Evolutionary conservation across 257 asterid species (phyloP), one percentile per base, ranked within the genome.

Genomic region (Lantana camara): DNA sequence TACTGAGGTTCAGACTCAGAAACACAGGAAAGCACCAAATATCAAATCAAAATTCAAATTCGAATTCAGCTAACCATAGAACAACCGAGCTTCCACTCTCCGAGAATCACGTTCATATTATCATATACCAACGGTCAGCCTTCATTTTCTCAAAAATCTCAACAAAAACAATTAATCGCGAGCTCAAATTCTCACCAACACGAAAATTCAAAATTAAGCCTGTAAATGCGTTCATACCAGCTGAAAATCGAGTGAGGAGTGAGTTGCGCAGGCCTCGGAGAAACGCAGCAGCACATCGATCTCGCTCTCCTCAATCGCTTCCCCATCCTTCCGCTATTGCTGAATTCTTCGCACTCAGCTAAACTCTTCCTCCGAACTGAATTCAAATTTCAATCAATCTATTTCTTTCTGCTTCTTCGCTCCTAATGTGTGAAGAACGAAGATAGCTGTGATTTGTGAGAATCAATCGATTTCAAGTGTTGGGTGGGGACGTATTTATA

Each of bases 291-390:
- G 71, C 97, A 73, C 57, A 85, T 80, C 7, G 94, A 57, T 70
- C 85, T 83, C 30, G 88, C 74, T 74, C 79, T 87, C 69, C 95
- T 75, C 85, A 90, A 62, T 75, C 95, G 89, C 80, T 89, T 92
- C 82, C 89, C 98, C 95, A 86, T 87, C 29, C 37, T 63, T 74
- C 71, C 1, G 63, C 57, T 34, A 67, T 79, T 60, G 32, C 17
- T 19, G 37, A n/a, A 35, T 63, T 24, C 57, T 47, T 20, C 56
- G 10, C n/a, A 9, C 60, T 8, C 47, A 5, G 52, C 49, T 46
- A 22, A 21, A 47, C 21, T 21, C 14, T 38, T 7, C 51, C 52
- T 5, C 45, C 32, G 40, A 24, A 27, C 12, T 50, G 48, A 29
- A 53, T 14, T 16, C 20, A 32, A 20, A 38, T 45, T 16, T 21